Evolutionary conservation across 2,329 filamentous ascomycete species (phyloP), one percentile per base, ranked within the genome.

Genomic region (Fusarium virguliforme): DNA sequence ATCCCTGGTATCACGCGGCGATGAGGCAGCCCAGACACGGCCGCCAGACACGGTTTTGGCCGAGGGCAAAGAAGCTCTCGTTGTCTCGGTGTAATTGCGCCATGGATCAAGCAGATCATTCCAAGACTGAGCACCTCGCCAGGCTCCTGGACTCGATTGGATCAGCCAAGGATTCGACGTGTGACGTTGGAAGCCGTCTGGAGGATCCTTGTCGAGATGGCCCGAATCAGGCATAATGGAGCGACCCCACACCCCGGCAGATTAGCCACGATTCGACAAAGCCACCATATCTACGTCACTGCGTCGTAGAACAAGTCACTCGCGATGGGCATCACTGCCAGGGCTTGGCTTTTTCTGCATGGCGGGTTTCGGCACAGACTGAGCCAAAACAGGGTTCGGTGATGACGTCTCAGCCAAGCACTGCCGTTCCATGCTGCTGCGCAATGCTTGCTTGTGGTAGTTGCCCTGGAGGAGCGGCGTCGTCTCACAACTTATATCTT

Each of bases 281-380:
- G 73, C 71, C 73, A 74, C 67, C 35, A 51, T 60, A 61, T 61
- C 62, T 74, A 75, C 73, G 73, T 75, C 73, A 75, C 73, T 57
- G 60, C 56, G 67, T 62, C 58, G 63, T 46, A 63, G 67, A 71
- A 50, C 60, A 50, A 54, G 60, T 51, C 61, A 64, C 58, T 68
- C 55, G 66, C 60, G 63, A 74, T 62, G 58, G 58, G 64, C 53
- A 71, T 72, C 56, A 46, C 53, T 60, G 34, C 53, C 43, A 64
- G 62, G 51, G 57, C 70, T 51, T 56, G 69, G 57, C 66, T 65
- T 71, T 60, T 65, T 40, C 28, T 48, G 66, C 65, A 68, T 64
- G 65, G 58, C 67, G 64, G 61, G 50, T 65, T 66, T 66, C 62
- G 61, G 68, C 61, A 63, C 62, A 40, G 50, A 54, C 62, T 43